Base-by-base conservation (phyloP, 2,329 filamentous ascomycete species). In the Ophiostoma australiae region DNA sequence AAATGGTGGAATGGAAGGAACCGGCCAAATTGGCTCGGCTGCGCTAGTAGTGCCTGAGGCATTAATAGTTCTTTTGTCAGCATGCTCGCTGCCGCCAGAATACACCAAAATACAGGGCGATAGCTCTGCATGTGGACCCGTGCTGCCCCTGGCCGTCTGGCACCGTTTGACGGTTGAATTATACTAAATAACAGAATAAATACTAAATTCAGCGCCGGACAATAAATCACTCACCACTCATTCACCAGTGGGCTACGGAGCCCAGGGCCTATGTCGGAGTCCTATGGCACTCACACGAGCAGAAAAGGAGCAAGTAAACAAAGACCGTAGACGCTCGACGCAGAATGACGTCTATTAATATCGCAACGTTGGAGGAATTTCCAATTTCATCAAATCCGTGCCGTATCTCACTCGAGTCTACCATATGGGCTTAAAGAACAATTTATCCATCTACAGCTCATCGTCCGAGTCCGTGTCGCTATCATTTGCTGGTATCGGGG, bases 381-480 rank as follows among this genome's bases (percentile, higher is more conserved):
- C 27, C 8, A 27, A 27, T 7, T 3, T 3, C 11, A 23, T 58
- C 1, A 10, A 23, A 27, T 58, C 10, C 13, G 8, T 13, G 6
- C 17, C 1, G 7, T 7, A 20, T 48, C 44, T n/a, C 44, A 48
- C n/a, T n/a, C 44, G 3, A n/a, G 4, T n/a, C 17, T 7, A 48
- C 17, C 17, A 48, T 15, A n/a, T 41, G 39, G 39, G 10, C 39
- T 13, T 2, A 13, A 13, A 3, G 15, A 15, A 41, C 15, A n/a
- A n/a, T 8, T 3, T 1, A n/a, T 23, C 5, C 17, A 23, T 20
- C 81, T 76, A 87, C 71, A 87, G 74, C 75, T 88, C 86, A 74
- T 87, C 85, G 72, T 86, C 85, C 0, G 84, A 85, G n/a, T 84
- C 84, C 0, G 84, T 85, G 70, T 87, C 85, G 67, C 82, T 83